These are phyloP conservation scores for Lycium ferocissimum DNA, from an alignment of 257 asterid species.

Conservation along the genomic window DNA sequence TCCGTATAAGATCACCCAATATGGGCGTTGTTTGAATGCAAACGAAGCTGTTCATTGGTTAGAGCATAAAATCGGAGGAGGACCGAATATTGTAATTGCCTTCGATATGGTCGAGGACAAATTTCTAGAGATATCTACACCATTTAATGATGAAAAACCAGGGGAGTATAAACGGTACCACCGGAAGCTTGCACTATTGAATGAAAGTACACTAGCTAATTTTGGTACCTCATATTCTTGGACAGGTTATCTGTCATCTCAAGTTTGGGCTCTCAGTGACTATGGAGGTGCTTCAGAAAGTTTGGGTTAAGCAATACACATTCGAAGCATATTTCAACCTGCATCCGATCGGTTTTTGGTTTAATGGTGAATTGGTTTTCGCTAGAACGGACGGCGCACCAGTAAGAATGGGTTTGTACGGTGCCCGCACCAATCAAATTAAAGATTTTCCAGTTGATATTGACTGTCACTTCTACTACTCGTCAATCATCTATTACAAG, in stretches of 20 bases:
- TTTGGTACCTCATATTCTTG: not conserved
- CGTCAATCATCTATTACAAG: not conserved
- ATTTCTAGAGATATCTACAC: not conserved
- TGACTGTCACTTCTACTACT: not conserved
- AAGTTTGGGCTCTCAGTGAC: not conserved
- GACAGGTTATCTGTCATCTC: not conserved
- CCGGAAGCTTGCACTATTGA: slow-evolving; percentile 3
- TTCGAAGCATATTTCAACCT: not conserved
- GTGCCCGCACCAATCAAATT: not conserved
- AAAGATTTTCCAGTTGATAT: not conserved
- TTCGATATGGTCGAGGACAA: slow-evolving; percentile 16
- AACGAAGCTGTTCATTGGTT: slow-evolving; percentile 18
- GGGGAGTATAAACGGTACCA: not conserved
- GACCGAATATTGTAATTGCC: not conserved
- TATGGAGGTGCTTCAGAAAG: slow-evolving; percentile 2
- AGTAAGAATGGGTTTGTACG: not conserved
- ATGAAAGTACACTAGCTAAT: not conserved
- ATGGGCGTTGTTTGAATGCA: not conserved
- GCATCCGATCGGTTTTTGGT: not conserved
- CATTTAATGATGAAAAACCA: not conserved
- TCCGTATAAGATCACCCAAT: not conserved
- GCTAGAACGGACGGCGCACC: not conserved
- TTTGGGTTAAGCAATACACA: not conserved
- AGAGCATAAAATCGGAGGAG: not conserved
- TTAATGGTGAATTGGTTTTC: not conserved